Evolutionary conservation across 1,139 yeast species (phyloP).

Genomic region (Lizanozyma gosingica): DNA sequence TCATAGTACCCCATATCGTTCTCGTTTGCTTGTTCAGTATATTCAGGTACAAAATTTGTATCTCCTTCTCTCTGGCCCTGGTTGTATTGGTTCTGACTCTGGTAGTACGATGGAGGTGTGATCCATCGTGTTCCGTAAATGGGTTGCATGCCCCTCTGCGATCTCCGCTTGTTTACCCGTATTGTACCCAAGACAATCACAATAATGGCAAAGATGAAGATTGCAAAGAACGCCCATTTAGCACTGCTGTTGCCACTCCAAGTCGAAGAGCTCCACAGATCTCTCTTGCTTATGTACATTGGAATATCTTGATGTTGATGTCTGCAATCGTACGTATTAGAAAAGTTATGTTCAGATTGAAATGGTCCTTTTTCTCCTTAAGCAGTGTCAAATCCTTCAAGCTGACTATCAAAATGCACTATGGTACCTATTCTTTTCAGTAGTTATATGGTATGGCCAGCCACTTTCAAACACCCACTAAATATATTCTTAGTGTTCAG

Average conservation of each 20-base stretch:
- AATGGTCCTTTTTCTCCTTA: too few species aligned
- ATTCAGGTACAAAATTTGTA: slow-evolving; percentile 51
- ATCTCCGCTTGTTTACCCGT: slow-evolving; percentile 51
- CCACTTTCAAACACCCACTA: too few species aligned
- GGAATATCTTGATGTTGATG: too few species aligned
- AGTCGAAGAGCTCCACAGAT: slow-evolving; percentile 2
- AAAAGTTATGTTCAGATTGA: too few species aligned
- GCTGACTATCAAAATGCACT: too few species aligned
- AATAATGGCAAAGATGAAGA: slow-evolving; percentile 38
- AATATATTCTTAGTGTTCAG: too few species aligned
- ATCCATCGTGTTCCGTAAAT: slow-evolving; percentile 83
- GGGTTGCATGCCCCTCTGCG: slow-evolving; percentile 56
- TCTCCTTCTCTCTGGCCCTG: slow-evolving; percentile 33
- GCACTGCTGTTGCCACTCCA: slow-evolving; percentile 23
- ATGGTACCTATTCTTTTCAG: too few species aligned
- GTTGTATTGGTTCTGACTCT: slow-evolving; percentile 56
- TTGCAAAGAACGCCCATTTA: slow-evolving; percentile 51
- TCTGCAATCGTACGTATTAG: too few species aligned
- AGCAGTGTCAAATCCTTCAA: too few species aligned
- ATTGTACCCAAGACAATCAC: slow-evolving; percentile 45
- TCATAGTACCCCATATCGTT: slow-evolving; percentile 81
- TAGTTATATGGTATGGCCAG: too few species aligned
- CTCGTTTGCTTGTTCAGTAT: slow-evolving; percentile 55
- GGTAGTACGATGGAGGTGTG: slow-evolving; percentile 82
- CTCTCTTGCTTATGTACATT: not conserved